Conservation (phyloP, 164 flowering plant species). For the Annona cherimola region DNA sequence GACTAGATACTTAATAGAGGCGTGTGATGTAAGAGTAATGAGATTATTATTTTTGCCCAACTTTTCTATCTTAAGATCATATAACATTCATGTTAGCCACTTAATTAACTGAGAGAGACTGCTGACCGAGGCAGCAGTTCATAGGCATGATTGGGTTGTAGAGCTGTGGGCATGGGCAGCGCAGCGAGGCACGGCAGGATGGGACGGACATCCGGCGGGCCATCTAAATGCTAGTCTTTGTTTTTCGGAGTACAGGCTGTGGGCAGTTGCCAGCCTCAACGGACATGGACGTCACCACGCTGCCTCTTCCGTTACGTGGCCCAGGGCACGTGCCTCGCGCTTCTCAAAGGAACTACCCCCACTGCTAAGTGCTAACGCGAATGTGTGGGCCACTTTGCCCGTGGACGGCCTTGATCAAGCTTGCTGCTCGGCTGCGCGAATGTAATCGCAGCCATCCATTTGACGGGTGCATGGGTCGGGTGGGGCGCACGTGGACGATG, state of each 20-base stretch:
- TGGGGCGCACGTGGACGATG: not conserved
- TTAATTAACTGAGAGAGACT: no score
- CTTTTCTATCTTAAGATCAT: no score
- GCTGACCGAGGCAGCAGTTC: no score
- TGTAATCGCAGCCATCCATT: not conserved
- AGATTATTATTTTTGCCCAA: no score
- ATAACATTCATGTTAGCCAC: no score
- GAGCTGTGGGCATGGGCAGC: no score
- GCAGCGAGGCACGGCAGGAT: not conserved
- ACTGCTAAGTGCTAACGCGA: not conserved
- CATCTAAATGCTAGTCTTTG: slow-evolving; percentile 3
- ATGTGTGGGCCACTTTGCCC: no score
- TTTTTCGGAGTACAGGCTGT: slow-evolving; percentile 7
- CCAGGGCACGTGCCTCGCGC: not conserved
- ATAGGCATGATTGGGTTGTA: no score
- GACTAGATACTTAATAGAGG: no score
- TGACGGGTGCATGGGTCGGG: not conserved
- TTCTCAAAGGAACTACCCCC: not conserved
- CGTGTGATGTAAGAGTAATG: no score
- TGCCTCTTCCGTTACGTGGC: slow-evolving; percentile 6
- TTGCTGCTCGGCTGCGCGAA: no score
- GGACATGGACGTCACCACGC: slow-evolving; percentile 4
- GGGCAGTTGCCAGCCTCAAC: slow-evolving; percentile 9
- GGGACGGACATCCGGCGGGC: not conserved
- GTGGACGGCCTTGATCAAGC: no score